Conservation (phyloP, 441 rosid species). For the Euphorbia celastroides region DNA sequence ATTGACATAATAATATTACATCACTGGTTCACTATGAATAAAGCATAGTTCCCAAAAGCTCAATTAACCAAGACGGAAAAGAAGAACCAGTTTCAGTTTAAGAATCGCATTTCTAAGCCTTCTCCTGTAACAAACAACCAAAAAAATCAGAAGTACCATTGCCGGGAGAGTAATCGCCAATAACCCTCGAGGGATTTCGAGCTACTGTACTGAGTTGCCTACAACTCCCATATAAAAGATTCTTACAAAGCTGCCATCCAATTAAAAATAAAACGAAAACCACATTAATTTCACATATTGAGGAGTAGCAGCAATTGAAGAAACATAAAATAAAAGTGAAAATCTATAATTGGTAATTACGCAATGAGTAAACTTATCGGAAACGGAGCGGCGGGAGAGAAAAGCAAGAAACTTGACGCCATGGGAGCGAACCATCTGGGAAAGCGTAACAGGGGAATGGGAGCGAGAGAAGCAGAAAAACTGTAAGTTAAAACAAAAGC, state of each 20-base stretch:
- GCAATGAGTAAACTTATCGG: conserved; percentile 27
- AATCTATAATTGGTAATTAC: conserved; percentile 28
- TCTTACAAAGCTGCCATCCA: conserved; percentile 28
- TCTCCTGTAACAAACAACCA: neutral
- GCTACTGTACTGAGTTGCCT: conserved; percentile 41
- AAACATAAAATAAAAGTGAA: neutral
- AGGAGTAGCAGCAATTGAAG: neutral
- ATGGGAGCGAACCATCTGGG: conserved; percentile 52
- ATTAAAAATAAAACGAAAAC: neutral
- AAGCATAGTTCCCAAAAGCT: neutral
- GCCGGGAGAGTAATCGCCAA: conserved; percentile 29
- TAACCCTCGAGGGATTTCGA: conserved; percentile 21
- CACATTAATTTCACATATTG: neutral
- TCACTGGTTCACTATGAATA: neutral
- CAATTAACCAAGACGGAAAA: neutral
- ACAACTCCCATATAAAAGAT: conserved; percentile 28
- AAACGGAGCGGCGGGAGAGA: conserved; percentile 44
- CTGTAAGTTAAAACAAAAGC: no score
- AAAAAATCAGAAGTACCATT: conserved; percentile 13
- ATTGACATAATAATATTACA: neutral
- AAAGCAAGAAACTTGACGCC: conserved; percentile 54
- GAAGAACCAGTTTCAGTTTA: neutral
- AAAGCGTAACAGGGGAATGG: no score
- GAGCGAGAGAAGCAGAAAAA: no score
- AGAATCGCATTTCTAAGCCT: neutral